phyloP scores from a whole-genome alignment of 306 rosid genomes.

The Vicia faba region DNA sequence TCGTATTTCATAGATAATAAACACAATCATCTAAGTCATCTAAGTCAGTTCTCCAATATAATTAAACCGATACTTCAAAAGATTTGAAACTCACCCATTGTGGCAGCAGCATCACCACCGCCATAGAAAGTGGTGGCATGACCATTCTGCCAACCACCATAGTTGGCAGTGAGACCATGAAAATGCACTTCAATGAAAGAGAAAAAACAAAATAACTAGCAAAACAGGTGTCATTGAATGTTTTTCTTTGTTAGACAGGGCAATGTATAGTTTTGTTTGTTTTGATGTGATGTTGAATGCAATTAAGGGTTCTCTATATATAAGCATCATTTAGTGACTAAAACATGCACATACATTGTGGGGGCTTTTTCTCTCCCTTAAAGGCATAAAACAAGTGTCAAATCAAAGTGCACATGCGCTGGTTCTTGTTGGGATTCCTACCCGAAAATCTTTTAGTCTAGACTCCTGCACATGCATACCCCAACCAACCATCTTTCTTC shows the following conservation, averaged over 20 bases:
- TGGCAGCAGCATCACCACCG: constrained; percentile 80
- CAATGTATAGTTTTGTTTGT: constrained; percentile 29
- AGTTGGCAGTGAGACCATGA: constrained; percentile 45
- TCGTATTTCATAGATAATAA: no score
- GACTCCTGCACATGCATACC: constrained; percentile 47
- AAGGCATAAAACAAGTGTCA: constrained; percentile 39
- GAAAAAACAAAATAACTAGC: constrained; percentile 24
- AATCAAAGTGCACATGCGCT: constrained; percentile 59
- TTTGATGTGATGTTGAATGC: constrained; percentile 32
- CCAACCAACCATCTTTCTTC: constrained; percentile 21
- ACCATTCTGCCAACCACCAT: constrained; percentile 62
- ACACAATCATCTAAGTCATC: no score
- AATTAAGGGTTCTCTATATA: constrained; percentile 45
- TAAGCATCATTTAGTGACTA: constrained; percentile 37
- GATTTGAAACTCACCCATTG: constrained; percentile 68
- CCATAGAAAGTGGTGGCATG: constrained; percentile 96
- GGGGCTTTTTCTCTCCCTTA: constrained; percentile 20
- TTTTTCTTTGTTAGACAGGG: constrained; percentile 11
- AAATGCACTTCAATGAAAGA: constrained; percentile 34
- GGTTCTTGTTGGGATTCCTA: constrained; percentile 58
- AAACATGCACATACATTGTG: constrained; percentile 8
- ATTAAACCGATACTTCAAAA: no score
- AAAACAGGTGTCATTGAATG: constrained; percentile 43
- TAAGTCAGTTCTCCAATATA: no score
- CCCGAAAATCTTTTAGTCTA: constrained; percentile 47